Percentiles rank a stretch among this genome's conserved stretches.
Conservation (phyloP, 352 stramenopile species). For the Pythium folliculosum region DNA sequence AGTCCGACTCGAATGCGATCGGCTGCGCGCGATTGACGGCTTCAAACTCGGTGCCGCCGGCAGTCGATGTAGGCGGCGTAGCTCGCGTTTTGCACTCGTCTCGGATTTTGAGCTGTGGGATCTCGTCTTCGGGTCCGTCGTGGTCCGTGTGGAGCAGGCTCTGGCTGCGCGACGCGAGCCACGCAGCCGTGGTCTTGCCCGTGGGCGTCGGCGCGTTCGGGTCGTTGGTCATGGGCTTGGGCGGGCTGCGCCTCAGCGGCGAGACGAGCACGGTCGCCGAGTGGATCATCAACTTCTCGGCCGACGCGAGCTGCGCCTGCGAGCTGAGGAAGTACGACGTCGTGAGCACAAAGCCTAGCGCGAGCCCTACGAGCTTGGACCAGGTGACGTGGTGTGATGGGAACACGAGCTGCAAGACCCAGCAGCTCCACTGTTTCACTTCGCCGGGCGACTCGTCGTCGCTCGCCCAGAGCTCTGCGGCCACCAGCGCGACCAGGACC, state of each 20-base stretch:
- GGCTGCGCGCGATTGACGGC: conserved; percentile 38
- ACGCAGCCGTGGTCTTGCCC: conserved; percentile 22
- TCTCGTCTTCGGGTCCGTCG: conserved; percentile 12
- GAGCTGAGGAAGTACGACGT: conserved; percentile 41
- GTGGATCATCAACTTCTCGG: conserved; percentile 27
- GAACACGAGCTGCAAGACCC: conserved; percentile 41
- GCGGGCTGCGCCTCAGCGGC: conserved; percentile 10
- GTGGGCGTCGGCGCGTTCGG: conserved; percentile 15
- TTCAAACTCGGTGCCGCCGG: background rate
- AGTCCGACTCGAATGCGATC: conserved; percentile 51
- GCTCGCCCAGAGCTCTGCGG: conserved; percentile 12
- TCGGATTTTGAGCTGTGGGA: conserved; percentile 37
- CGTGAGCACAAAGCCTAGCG: conserved; percentile 40
- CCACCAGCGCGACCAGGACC: conserved; percentile 27
- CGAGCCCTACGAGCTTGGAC: conserved; percentile 42
- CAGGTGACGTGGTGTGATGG: conserved; percentile 48
- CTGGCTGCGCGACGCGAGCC: conserved; percentile 23
- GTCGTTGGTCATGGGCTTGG: conserved; percentile 9
- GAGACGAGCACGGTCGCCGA: conserved; percentile 25
- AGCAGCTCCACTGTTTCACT: conserved; percentile 28
- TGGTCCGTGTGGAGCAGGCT: conserved; percentile 16
- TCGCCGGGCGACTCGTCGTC: conserved; percentile 11
- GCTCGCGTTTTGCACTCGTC: conserved; percentile 29
- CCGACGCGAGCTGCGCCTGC: conserved; percentile 26
- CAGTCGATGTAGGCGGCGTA: background rate